Percentiles rank a stretch among this genome's conserved stretches.
phyloP scores from a whole-genome alignment of 352 stramenopile species.

The Thraustotheca clavata region DNA sequence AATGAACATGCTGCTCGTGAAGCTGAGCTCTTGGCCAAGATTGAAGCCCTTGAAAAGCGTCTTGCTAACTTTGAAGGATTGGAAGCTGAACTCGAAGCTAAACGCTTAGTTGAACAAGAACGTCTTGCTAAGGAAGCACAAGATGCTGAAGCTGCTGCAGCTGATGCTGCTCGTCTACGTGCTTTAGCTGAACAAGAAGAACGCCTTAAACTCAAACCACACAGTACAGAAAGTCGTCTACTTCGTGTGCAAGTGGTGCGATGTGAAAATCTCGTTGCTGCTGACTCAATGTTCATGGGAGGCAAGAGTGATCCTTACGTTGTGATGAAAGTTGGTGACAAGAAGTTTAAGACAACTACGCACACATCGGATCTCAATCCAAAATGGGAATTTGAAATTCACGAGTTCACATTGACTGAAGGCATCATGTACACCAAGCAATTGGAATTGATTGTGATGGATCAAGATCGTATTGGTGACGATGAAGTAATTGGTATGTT shows the following conservation, averaged over 20 bases:
- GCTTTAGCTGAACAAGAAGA: constrained; percentile 17
- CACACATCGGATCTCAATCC: constrained; percentile 51
- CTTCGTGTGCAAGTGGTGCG: constrained; percentile 13
- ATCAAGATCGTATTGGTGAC: constrained; percentile 16
- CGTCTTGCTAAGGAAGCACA: constrained; percentile 15
- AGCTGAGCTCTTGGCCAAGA: not conserved
- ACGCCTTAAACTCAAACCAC: constrained; percentile 14
- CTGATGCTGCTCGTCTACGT: constrained; percentile 12
- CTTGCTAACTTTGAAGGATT: not conserved
- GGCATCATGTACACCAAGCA: constrained; percentile 19
- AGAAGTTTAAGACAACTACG: constrained; percentile 59
- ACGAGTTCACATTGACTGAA: constrained; percentile 20
- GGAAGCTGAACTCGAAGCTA: constrained; percentile 1
- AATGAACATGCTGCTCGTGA: not conserved
- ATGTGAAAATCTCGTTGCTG: constrained; percentile 44
- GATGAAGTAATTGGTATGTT: constrained; percentile 12
- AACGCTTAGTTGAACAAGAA: not conserved
- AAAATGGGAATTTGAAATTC: constrained; percentile 38
- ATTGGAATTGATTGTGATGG: constrained; percentile 12
- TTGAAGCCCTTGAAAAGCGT: not conserved
- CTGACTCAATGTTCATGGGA: constrained; percentile 45
- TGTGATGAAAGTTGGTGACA: constrained; percentile 54
- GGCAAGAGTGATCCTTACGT: constrained; percentile 83
- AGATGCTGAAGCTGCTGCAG: constrained; percentile 9
- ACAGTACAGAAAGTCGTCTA: constrained; percentile 4